Conservation (phyloP, 2,329 filamentous ascomycete genomes). For the Ophiostoma ulmi region DNA sequence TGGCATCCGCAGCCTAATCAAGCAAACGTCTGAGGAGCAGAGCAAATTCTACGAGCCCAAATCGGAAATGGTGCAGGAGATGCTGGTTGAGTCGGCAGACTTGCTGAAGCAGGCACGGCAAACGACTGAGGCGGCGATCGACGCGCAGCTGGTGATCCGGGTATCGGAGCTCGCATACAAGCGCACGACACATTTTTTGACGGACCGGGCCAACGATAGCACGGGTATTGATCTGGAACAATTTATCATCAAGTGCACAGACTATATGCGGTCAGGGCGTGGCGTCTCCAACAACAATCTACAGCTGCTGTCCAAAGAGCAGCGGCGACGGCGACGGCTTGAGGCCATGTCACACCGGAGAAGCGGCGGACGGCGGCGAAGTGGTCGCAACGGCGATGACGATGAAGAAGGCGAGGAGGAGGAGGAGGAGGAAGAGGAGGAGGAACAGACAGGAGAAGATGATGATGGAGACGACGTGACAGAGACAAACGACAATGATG, state of each 20-base stretch:
- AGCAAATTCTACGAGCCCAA: conserved; percentile 65
- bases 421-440: conserved; percentile 3
- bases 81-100: conserved; percentile 61
- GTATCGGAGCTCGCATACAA: conserved; percentile 76
- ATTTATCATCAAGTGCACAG: conserved; percentile 83
- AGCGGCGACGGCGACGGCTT: conserved; percentile 44
- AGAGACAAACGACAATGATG: conserved; percentile 59
- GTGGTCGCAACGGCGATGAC: conserved; percentile 34
- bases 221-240: conserved; percentile 84
- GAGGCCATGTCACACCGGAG: conserved; percentile 28
- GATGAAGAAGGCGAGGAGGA: conserved; percentile 37
- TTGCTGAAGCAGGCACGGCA: conserved; percentile 69
- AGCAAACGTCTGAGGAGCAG: conserved; percentile 56
- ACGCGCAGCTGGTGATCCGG: conserved; percentile 78
- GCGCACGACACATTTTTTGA: conserved; percentile 67
- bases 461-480: conserved; percentile 32
- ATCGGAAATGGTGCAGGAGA: conserved; percentile 60
- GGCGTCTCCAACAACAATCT: conserved; percentile 50
- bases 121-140: conserved; percentile 83
- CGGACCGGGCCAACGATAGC: conserved; percentile 57
- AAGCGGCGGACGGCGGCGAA: conserved; percentile 30
- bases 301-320: conserved; percentile 47
- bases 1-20: conserved; percentile 46
- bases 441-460: background rate
- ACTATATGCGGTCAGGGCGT: conserved; percentile 71